phyloP scores from a whole-genome alignment of 148 eudicot genomes.

The Drosera capensis region DNA sequence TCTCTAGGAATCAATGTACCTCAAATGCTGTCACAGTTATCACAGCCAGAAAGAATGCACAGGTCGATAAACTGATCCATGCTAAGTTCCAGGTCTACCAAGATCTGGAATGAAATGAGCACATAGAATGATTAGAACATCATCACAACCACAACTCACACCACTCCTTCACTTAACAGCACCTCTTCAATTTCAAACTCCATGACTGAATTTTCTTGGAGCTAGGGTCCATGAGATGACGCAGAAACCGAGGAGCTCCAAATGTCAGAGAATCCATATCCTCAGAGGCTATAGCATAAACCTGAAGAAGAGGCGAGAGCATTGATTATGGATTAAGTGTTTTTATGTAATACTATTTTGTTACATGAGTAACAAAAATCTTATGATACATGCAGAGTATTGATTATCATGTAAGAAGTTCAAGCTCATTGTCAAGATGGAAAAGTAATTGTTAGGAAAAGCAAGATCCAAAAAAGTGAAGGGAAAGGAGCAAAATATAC shows the following conservation, averaged over 20 bases:
- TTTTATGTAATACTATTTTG: too few species aligned
- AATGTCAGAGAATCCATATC: constrained; percentile 97
- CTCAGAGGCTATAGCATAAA: constrained; percentile 95
- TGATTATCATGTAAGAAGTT: too few species aligned
- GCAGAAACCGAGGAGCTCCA: constrained; percentile 92
- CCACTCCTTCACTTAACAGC: neutral
- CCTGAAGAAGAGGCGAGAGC: constrained; percentile 38
- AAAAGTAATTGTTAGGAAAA: too few species aligned
- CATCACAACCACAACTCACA: neutral
- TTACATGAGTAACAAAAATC: too few species aligned
- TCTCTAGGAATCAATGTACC: constrained; percentile 21
- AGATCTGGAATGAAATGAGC: constrained; percentile 34
- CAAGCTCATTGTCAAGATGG: too few species aligned
- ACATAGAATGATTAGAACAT: neutral
- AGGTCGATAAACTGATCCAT: constrained; percentile 99
- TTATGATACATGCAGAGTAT: too few species aligned
- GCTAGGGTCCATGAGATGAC: constrained; percentile 98
- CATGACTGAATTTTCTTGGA: constrained; percentile 90
- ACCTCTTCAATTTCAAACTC: constrained; percentile 97
- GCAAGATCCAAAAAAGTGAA: too few species aligned
- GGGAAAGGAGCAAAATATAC: too few species aligned
- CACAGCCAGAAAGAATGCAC: constrained; percentile 97
- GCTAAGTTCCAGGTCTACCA: constrained; percentile 77
- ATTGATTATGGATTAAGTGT: neutral
- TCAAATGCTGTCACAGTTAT: constrained; percentile 89